Evolutionary conservation across 2,329 filamentous ascomycete species (phyloP).

Genomic region (Aspergillus sp.): DNA sequence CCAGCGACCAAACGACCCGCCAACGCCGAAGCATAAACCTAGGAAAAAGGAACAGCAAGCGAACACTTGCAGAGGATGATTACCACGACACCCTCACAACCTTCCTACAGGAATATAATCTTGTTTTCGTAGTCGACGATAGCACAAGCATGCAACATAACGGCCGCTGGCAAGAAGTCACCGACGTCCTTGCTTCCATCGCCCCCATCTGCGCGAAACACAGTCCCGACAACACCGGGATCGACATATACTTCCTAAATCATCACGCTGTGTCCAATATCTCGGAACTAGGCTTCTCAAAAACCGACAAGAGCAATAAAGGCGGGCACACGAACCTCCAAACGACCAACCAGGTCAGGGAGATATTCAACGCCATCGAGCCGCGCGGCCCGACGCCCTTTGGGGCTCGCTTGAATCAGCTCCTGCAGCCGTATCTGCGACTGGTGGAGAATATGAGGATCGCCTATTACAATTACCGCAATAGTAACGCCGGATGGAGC

Average conservation of each 20-base stretch:
- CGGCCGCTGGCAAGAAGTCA: slow-evolving; percentile 67
- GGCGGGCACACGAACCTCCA: slow-evolving; percentile 61
- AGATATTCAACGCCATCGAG: slow-evolving; percentile 62
- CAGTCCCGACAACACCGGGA: slow-evolving; percentile 63
- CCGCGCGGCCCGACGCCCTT: slow-evolving; percentile 68
- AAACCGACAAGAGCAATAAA: slow-evolving; percentile 34
- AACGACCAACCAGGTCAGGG: slow-evolving; percentile 50
- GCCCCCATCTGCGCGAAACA: slow-evolving; percentile 72
- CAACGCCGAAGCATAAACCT: neutral
- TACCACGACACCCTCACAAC: slow-evolving; percentile 17
- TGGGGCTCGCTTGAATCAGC: slow-evolving; percentile 61
- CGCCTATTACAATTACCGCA: slow-evolving; percentile 7
- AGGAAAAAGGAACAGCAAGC: neutral
- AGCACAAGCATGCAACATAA: slow-evolving; percentile 73
- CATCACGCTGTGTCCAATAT: slow-evolving; percentile 28
- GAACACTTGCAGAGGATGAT: neutral
- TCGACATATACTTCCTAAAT: slow-evolving; percentile 91
- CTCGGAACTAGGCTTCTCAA: slow-evolving; percentile 4
- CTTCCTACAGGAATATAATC: slow-evolving; percentile 76
- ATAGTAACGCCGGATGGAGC: too few species aligned
- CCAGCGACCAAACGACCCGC: neutral
- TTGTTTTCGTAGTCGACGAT: slow-evolving; percentile 85
- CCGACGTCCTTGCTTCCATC: slow-evolving; percentile 63
- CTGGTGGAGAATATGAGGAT: slow-evolving; percentile 42
- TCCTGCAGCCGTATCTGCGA: slow-evolving; percentile 66